A percentile compares a stretch with the other conserved stretches of the same genome.
Conservation (phyloP, 495 filamentous ascomycete genomes). For the Cryomyces minteri region DNA sequence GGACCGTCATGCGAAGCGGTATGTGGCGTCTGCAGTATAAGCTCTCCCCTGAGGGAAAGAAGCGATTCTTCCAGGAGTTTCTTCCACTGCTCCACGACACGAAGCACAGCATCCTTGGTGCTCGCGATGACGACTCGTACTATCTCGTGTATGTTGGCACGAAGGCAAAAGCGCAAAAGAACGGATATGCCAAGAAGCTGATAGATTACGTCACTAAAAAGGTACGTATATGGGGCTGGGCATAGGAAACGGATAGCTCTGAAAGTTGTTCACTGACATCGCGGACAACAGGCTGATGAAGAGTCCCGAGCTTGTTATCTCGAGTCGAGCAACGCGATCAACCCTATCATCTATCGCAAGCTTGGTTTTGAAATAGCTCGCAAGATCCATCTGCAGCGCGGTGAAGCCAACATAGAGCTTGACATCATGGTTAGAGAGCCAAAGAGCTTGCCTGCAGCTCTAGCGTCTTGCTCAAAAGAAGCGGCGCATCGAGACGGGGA, state of each 20-base stretch:
- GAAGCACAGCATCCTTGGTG: conserved; percentile 45
- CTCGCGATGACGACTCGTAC: conserved; percentile 39
- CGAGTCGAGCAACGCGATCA: conserved; percentile 49
- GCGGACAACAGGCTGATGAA: conserved; percentile 34
- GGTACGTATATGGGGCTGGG: conserved; percentile 24
- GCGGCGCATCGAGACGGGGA: too few species aligned
- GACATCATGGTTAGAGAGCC: conserved; percentile 66
- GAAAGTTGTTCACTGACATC: not conserved
- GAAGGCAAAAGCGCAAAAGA: conserved; percentile 40
- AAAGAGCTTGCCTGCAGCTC: conserved; percentile 15
- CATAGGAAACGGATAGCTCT: not conserved
- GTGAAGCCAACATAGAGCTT: conserved; percentile 39
- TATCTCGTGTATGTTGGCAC: conserved; percentile 72
- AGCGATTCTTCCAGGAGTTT: conserved; percentile 60
- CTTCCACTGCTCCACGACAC: conserved; percentile 55
- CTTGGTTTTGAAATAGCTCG: conserved; percentile 44
- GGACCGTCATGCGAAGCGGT: conserved; percentile 50
- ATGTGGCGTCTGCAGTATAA: conserved; percentile 56
- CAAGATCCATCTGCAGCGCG: conserved; percentile 39
- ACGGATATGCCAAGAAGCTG: conserved; percentile 50
- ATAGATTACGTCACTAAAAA: conserved; percentile 43
- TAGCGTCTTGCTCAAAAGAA: too few species aligned
- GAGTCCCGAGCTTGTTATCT: conserved; percentile 50
- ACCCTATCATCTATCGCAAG: conserved; percentile 48
- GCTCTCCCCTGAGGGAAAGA: conserved; percentile 47